A percentile compares a stretch with the other conserved stretches of the same genome.
Conservation (phyloP, 2,329 filamentous ascomycete genomes). For the Penicillium sp. region DNA sequence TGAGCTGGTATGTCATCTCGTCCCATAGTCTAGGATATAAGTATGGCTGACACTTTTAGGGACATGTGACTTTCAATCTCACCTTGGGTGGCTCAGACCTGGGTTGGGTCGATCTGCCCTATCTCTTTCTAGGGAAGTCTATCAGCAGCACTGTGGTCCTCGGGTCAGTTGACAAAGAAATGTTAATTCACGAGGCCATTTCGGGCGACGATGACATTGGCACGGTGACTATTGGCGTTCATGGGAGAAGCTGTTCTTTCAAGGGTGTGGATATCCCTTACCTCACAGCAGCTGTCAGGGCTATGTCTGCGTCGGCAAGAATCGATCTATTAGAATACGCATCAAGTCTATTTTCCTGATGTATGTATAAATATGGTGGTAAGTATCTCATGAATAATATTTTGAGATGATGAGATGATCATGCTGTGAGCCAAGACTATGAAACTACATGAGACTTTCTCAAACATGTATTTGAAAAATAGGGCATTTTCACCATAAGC, state of each 20-base stretch:
- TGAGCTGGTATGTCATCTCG: slow-evolving; percentile 20
- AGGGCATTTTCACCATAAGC: no score
- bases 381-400: not conserved
- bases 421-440: not conserved
- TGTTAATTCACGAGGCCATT: slow-evolving; percentile 22
- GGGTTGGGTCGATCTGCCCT: slow-evolving; percentile 25
- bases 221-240: slow-evolving; percentile 23
- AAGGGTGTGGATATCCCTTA: slow-evolving; percentile 29
- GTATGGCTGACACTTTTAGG: slow-evolving; percentile 11
- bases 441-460: not conserved
- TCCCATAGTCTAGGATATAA: not conserved
- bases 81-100: slow-evolving; percentile 18
- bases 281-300: slow-evolving; percentile 24
- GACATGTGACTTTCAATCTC: slow-evolving; percentile 27
- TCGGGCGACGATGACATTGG: slow-evolving; percentile 16
- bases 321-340: slow-evolving; percentile 25
- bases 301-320: slow-evolving; percentile 16
- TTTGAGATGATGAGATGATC: not conserved
- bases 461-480: no score
- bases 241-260: slow-evolving; percentile 25
- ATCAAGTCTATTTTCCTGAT: slow-evolving; percentile 5
- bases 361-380: no score
- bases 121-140: slow-evolving; percentile 19
- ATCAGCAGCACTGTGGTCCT: slow-evolving; percentile 13
- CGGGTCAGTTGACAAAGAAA: slow-evolving; percentile 18